phyloP scores from a whole-genome alignment of 352 stramenopile genomes.

The Globisporangium ultimum region DNA sequence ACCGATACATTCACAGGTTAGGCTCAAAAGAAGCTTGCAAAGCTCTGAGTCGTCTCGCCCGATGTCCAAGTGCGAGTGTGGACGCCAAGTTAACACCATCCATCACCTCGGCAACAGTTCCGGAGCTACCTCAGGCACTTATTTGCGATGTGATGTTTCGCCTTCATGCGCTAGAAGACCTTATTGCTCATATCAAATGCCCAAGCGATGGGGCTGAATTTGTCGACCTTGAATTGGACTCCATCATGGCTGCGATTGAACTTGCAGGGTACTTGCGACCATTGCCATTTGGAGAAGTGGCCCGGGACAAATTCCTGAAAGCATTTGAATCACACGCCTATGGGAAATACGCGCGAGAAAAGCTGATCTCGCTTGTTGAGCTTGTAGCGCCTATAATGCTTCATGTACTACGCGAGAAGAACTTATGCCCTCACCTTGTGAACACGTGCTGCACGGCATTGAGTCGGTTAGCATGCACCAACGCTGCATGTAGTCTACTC shows the following conservation, averaged over 20 bases:
- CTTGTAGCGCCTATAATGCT: slow-evolving; percentile 53
- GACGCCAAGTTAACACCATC: slow-evolving; percentile 38
- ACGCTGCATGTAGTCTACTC: slow-evolving; percentile 37
- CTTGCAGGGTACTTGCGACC: slow-evolving; percentile 57
- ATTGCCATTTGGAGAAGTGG: slow-evolving; percentile 48
- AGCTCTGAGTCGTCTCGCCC: slow-evolving; percentile 45
- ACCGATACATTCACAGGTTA: slow-evolving; percentile 43
- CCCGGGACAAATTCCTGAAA: slow-evolving; percentile 41
- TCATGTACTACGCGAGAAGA: slow-evolving; percentile 55
- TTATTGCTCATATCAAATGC: slow-evolving; percentile 46
- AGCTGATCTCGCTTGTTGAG: slow-evolving; percentile 43
- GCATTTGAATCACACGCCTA: slow-evolving; percentile 21
- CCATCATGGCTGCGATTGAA: slow-evolving; percentile 50
- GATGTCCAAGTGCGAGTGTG: slow-evolving; percentile 37
- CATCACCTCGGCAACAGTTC: slow-evolving; percentile 43
- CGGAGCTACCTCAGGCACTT: slow-evolving; percentile 50
- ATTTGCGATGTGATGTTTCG: slow-evolving; percentile 62
- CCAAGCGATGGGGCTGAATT: slow-evolving; percentile 53
- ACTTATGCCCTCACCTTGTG: slow-evolving; percentile 24
- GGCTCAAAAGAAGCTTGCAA: slow-evolving; percentile 56
- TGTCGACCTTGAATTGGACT: slow-evolving; percentile 29
- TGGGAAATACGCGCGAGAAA: slow-evolving; percentile 36
- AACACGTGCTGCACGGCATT: slow-evolving; percentile 53
- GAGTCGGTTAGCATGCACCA: slow-evolving; percentile 62
- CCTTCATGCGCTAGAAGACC: slow-evolving; percentile 66